Base-by-base conservation (phyloP, 2,329 filamentous ascomycete species). In the Diaporthe ampelina region DNA sequence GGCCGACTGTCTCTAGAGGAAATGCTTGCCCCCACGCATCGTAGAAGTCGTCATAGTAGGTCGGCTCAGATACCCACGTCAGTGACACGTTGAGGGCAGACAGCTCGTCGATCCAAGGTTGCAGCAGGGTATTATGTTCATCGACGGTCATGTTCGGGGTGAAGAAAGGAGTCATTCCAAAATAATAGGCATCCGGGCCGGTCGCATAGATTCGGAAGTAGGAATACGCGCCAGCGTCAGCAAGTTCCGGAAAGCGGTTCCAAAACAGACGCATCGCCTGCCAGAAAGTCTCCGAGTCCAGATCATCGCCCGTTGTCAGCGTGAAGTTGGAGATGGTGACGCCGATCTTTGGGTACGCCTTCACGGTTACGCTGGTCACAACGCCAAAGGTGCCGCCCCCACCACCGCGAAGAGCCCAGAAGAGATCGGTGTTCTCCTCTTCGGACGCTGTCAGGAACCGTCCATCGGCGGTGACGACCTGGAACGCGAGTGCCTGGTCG, bases 251-350 rank as follows among this genome's bases (percentile, higher is more conserved):
- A 48, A 82, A 80, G 35, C 90, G 93, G 82, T 86, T 85, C 52
- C 89, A 84, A 43, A 82, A 82, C 32, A 81, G 79, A 72, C 84
- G 80, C 40, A 92, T 82, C 1, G 85, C 86, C 59, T 84, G 77
- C 78, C 86, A 91, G 81, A 87, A 91, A 0, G 90, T 8, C 90
- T 92, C 26, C 73, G 84, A 86, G 70, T 86, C 78, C 59, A 86
- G 81, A 70, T 85, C 82, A 73, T 90, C 80, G 77, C 88, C 83
- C 72, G 89, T 72, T 77, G 88, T 79, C 70, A 80, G 79, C 11
- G 76, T 76, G 32, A 80, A 74, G 32, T 79, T 78, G 5, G 75
- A 78, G 32, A 74, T 77, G 24, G 78, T 75, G 40, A 78, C 72
- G 19, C 59, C 57, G 17, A 70, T 74, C 29, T 80, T 79, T 3